Base-by-base conservation (phyloP, 768 basidiomycete genomes). In the Lentinula sp. region DNA sequence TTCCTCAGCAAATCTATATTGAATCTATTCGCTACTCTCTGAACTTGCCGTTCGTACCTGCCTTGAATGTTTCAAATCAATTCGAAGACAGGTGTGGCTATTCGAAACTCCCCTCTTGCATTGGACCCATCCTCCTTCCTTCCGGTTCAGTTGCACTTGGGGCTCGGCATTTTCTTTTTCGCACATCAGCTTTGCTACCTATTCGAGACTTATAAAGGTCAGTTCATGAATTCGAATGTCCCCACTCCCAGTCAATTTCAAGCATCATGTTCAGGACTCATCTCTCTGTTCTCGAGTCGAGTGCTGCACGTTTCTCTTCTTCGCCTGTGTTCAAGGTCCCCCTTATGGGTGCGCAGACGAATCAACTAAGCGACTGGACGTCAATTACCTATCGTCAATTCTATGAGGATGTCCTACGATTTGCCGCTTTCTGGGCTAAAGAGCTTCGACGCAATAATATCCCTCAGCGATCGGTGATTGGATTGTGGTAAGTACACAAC, bases 401-500 rank as follows among this genome's bases (percentile, higher is more conserved):
- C 74, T 74, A 72, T 60, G 59, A 67, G 18, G 83, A 88, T 45
- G 82, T 88, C 63, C 81, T 85, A 65, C 66, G 71, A 61, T 78
- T 78, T 58, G 87, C 87, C 43, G 73, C 74, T 45, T 78, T 84
- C 69, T 88, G 86, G 81, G 72, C 74, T n/a, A 67, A 64, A 10
- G 66, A 70, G 16, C 74, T 88, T 32, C 63, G 64, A 46, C 68
- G 75, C 40, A 71, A 74, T 45, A 77, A 75, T 35, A 70, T 87
- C 32, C 62, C 69, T 28, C 73, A 71, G 45, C 74, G 79, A 49
- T 80, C 84, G 15, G 84, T 88, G 23, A 72, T 88, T 21, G 87
- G 86, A 13, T 65, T 87, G 43, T 88, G 87, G 85, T 85, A 57
- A 56, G 83, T 67, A 54, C 15, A 45, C n/a, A 31, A 35, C 34